phyloP scores from a whole-genome alignment of 306 rosid species.

The Dalbergia cultrata region DNA sequence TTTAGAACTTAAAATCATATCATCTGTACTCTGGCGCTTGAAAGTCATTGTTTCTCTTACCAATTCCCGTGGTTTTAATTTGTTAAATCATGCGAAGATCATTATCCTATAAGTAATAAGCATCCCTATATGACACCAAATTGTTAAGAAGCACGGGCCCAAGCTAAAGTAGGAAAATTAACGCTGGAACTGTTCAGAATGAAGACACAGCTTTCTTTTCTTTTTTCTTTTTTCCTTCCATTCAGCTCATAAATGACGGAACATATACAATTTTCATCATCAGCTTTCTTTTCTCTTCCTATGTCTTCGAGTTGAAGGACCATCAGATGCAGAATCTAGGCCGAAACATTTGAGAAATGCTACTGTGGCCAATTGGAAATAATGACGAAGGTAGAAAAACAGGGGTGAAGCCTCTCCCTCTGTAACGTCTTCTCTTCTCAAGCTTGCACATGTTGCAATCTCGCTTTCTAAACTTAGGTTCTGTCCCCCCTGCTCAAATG shows the following conservation, averaged over 20 bases:
- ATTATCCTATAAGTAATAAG: background rate
- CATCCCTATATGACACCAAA: background rate
- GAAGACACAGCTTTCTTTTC: background rate
- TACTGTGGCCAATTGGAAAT: slow-evolving; percentile 68
- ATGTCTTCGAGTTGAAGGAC: slow-evolving; percentile 48
- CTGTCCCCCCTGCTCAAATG: slow-evolving; percentile 60
- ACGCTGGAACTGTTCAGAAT: background rate
- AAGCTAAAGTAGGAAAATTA: background rate
- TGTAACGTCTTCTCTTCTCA: slow-evolving; percentile 51
- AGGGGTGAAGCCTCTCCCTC: slow-evolving; percentile 56
- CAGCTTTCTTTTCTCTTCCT: slow-evolving; percentile 64
- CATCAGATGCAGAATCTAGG: slow-evolving; percentile 62
- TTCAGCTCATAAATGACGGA: background rate
- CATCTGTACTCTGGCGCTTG: no score
- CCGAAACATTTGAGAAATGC: slow-evolving; percentile 93
- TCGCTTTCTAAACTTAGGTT: slow-evolving; percentile 58
- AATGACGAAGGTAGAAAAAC: slow-evolving; percentile 70
- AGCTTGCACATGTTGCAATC: slow-evolving; percentile 54
- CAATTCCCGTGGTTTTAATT: background rate
- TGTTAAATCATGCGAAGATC: slow-evolving; percentile 1
- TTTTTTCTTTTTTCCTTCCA: no score
- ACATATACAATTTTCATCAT: slow-evolving; percentile 8
- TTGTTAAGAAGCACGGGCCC: background rate
- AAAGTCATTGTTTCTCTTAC: background rate
- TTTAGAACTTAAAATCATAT: no score